phyloP scores from a whole-genome alignment of 2,329 filamentous ascomycete species.

The Hypoxylon sp. region DNA sequence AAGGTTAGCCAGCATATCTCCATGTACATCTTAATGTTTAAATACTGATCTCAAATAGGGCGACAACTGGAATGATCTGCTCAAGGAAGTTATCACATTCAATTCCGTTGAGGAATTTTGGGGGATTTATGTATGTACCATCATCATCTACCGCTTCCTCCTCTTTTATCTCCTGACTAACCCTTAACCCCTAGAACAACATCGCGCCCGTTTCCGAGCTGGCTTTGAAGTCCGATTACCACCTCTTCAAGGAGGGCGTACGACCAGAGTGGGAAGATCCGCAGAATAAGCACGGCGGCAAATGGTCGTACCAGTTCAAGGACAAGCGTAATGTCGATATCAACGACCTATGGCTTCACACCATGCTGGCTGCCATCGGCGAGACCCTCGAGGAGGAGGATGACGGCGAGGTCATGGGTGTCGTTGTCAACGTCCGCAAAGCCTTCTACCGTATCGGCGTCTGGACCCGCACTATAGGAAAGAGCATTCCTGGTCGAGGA shows the following conservation, averaged over 20 bases:
- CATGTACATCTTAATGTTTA: constrained; percentile 14
- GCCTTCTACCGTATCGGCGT: constrained; percentile 97
- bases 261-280: constrained; percentile 98
- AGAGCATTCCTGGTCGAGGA: constrained; percentile 82
- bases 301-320: constrained; percentile 99
- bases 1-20: constrained; percentile 73
- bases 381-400: constrained; percentile 96
- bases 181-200: constrained; percentile 82
- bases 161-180: constrained; percentile 24
- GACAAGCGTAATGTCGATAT: constrained; percentile 93
- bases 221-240: constrained; percentile 98
- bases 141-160: constrained; percentile 11
- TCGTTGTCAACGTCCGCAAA: constrained; percentile 98
- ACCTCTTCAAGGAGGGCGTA: constrained; percentile 98
- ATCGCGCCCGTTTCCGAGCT: constrained; percentile 96
- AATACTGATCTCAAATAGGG: constrained; percentile 69
- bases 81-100: constrained; percentile 99
- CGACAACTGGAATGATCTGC: constrained; percentile 97
- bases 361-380: constrained; percentile 96
- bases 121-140: constrained; percentile 91
- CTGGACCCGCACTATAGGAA: constrained; percentile 96
- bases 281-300: constrained; percentile 99
- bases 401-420: constrained; percentile 98
- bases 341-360: constrained; percentile 95
- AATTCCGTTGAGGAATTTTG: constrained; percentile 99